Conservation (phyloP, 163 green algal genomes). For the Chlorella variabilis region DNA sequence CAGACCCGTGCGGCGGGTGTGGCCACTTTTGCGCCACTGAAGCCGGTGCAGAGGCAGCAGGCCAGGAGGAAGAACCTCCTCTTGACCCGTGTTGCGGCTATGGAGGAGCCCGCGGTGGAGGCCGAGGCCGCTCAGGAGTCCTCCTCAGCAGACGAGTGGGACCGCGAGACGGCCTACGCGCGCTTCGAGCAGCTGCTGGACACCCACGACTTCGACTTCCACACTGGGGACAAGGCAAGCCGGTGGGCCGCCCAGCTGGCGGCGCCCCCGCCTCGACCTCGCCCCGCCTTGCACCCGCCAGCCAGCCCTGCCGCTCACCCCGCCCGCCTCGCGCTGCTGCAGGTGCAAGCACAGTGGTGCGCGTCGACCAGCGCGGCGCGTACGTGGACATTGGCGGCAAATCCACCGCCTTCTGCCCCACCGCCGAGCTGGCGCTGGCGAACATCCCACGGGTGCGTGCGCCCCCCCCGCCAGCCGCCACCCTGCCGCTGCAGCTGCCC, state of each 20-base stretch:
- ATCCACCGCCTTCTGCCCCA: conserved; percentile 83
- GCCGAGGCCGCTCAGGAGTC: background rate
- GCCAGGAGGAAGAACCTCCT: background rate
- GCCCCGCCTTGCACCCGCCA: background rate
- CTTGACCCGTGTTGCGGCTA: too few relatives aligned
- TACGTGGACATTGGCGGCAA: conserved; percentile 96
- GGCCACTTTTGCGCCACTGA: background rate
- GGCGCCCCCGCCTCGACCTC: background rate
- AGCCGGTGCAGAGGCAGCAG: background rate
- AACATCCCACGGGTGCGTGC: conserved; percentile 70
- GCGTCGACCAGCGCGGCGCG: conserved; percentile 86
- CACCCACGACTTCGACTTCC: conserved; percentile 45
- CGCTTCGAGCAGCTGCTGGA: conserved; percentile 75
- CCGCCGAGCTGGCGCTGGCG: conserved; percentile 82
- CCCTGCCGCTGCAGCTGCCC: background rate
- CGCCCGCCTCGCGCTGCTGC: background rate
- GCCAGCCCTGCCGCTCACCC: background rate
- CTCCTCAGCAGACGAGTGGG: background rate
- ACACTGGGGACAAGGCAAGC: conserved; percentile 71
- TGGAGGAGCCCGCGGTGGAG: conserved; percentile 31
- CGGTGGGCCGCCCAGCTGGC: background rate
- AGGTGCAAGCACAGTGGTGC: conserved; percentile 79
- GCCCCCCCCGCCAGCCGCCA: too few relatives aligned
- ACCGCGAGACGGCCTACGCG: conserved; percentile 57
- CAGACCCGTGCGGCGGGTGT: background rate